Evolutionary conservation across 768 basidiomycete genomes (phyloP).

Genomic region (Cystofilobasidium ferigula): DNA sequence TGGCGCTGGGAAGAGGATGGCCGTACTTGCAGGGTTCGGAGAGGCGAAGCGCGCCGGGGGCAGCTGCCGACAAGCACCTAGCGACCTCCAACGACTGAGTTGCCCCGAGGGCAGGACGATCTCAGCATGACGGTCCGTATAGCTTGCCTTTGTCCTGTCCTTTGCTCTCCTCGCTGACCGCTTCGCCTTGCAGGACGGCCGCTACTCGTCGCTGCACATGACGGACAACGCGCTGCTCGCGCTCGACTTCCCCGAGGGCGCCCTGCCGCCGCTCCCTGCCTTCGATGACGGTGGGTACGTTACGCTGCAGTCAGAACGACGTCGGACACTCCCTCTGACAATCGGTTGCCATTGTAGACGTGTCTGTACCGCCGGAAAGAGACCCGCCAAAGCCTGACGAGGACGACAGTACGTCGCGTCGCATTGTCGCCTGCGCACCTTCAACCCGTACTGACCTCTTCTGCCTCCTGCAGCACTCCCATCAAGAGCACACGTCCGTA

Average conservation of each 20-base stretch:
- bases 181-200: conserved; percentile 8
- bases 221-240: conserved; percentile 18
- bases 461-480: conserved; percentile 9
- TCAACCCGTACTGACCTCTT: not conserved
- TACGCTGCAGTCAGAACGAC: too few relatives aligned
- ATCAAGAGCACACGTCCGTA: conserved; percentile 22
- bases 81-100: too few relatives aligned
- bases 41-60: too few relatives aligned
- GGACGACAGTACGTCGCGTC: conserved; percentile 20
- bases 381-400: conserved; percentile 24
- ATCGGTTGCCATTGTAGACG: conserved; percentile 12
- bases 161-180: too few relatives aligned
- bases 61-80: too few relatives aligned
- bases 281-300: conserved; percentile 24
- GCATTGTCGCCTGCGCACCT: conserved; percentile 2
- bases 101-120: too few relatives aligned
- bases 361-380: conserved; percentile 12
- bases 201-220: conserved; percentile 26
- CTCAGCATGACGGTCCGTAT: too few relatives aligned
- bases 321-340: not conserved
- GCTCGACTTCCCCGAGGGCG: conserved; percentile 14
- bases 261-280: conserved; percentile 6
- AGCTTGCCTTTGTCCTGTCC: too few relatives aligned
- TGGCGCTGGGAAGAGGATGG: too few relatives aligned
- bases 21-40: too few relatives aligned